Percentiles rank a stretch among this genome's conserved stretches.
These are phyloP conservation scores for Salix brachista DNA, from an alignment of 345 rosid genomes.

Conservation along the genomic window DNA sequence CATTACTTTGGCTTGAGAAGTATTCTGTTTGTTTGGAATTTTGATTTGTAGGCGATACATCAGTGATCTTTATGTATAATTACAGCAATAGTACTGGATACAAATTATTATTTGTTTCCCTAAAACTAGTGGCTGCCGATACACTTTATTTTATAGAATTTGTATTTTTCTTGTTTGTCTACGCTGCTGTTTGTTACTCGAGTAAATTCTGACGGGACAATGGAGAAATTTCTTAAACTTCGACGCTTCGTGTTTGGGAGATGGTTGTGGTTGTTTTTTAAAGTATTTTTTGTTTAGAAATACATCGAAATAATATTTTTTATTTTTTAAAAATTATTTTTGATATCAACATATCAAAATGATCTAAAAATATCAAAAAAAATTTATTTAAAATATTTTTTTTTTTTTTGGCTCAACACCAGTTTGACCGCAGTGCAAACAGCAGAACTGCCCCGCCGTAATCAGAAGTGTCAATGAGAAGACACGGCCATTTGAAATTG, in stretches of 20 bases:
- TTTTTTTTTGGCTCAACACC: no score
- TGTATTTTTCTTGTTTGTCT: background rate
- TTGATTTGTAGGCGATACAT: background rate
- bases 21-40: background rate
- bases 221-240: background rate
- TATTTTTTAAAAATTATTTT: no score
- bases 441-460: background rate
- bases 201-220: constrained; percentile 36
- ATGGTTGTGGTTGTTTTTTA: no score
- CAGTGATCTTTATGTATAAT: background rate
- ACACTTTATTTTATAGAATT: background rate
- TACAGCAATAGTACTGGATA: background rate
- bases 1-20: background rate
- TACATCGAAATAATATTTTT: no score
- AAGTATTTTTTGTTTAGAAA: no score
- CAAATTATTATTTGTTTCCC: background rate
- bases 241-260: no score
- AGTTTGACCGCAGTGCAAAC: no score
- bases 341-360: no score
- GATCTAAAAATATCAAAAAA: no score
- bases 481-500: constrained; percentile 54
- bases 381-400: no score
- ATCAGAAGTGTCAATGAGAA: background rate
- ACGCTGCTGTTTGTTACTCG: background rate
- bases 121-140: background rate